Percentiles rank a stretch among this genome's conserved stretches.
These are phyloP conservation scores for Amanita exitialis DNA, from an alignment of 768 basidiomycete species.

Conservation along the genomic window DNA sequence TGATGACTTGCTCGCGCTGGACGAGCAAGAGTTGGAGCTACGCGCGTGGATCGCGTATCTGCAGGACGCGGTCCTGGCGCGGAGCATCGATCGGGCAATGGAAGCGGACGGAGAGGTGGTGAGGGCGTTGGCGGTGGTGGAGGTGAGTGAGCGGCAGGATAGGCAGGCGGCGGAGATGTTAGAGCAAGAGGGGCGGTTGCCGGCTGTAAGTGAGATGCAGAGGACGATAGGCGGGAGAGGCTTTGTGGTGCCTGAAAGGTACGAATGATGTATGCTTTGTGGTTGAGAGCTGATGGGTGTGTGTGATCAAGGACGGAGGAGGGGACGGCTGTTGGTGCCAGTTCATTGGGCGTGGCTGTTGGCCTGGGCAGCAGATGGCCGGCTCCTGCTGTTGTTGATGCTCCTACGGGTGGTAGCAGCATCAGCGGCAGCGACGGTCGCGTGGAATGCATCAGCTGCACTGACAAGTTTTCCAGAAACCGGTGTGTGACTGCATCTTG, in stretches of 20 bases:
- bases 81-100: slow-evolving; percentile 1
- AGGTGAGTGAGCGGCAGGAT: not conserved
- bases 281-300: not conserved
- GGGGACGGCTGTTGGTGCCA: not conserved
- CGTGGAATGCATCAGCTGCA: slow-evolving; percentile 12
- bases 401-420: not conserved
- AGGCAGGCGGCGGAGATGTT: slow-evolving; percentile 1
- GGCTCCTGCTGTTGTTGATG: no score
- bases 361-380: not conserved
- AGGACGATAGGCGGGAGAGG: not conserved
- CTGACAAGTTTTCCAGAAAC: slow-evolving; percentile 5
- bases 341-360: not conserved
- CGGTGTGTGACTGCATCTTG: slow-evolving; percentile 8
- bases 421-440: not conserved
- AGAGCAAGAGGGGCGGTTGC: not conserved
- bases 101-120: not conserved
- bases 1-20: not conserved
- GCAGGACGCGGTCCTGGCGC: not conserved
- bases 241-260: slow-evolving; percentile 1
- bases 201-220: not conserved
- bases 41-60: not conserved
- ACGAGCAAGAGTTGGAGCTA: not conserved
- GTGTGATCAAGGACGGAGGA: not conserved
- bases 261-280: not conserved
- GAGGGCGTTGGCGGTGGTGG: not conserved